Evolutionary conservation across 140 eudicot genomes (phyloP).

Genomic region (Flaveria floridana): DNA sequence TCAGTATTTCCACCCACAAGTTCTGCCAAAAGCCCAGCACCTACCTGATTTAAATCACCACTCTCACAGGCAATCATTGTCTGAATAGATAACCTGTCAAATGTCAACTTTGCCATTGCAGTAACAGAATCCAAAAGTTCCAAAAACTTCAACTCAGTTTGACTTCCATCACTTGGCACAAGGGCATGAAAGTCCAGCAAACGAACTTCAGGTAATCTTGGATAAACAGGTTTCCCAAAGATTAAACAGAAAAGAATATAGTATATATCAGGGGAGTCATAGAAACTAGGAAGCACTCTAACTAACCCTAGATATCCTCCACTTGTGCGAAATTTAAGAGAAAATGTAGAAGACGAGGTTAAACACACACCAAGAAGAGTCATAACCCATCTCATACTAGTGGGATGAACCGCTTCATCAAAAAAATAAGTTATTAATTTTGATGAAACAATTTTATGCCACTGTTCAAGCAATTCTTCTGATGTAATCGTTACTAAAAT

Average conservation of each 20-base stretch:
- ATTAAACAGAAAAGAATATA: slow-evolving; percentile 86
- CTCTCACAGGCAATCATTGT: slow-evolving; percentile 74
- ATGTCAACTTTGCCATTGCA: slow-evolving; percentile 92
- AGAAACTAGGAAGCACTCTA: slow-evolving; percentile 87
- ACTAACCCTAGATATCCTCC: slow-evolving; percentile 91
- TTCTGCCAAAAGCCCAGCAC: slow-evolving; percentile 79
- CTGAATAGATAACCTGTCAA: slow-evolving; percentile 70
- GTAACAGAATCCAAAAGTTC: slow-evolving; percentile 88
- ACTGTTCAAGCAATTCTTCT: slow-evolving; percentile 87
- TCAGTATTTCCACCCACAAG: slow-evolving; percentile 69
- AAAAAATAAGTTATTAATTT: slow-evolving; percentile 80
- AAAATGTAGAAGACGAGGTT: slow-evolving; percentile 76
- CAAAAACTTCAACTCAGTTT: slow-evolving; percentile 67
- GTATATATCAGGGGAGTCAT: slow-evolving; percentile 96
- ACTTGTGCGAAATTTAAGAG: slow-evolving; percentile 78
- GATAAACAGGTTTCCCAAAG: slow-evolving; percentile 91
- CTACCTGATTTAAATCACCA: slow-evolving; percentile 73
- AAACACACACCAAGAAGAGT: slow-evolving; percentile 97
- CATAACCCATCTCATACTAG: slow-evolving; percentile 98
- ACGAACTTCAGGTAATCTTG: slow-evolving; percentile 96
- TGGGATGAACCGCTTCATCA: slow-evolving; percentile 97
- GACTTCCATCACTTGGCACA: slow-evolving; percentile 75
- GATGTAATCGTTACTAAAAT: slow-evolving; percentile 65
- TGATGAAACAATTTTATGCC: slow-evolving; percentile 92
- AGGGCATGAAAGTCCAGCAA: slow-evolving; percentile 95